Conservation (phyloP, 2,329 filamentous ascomycete genomes). For the Cladosporium phlei region DNA sequence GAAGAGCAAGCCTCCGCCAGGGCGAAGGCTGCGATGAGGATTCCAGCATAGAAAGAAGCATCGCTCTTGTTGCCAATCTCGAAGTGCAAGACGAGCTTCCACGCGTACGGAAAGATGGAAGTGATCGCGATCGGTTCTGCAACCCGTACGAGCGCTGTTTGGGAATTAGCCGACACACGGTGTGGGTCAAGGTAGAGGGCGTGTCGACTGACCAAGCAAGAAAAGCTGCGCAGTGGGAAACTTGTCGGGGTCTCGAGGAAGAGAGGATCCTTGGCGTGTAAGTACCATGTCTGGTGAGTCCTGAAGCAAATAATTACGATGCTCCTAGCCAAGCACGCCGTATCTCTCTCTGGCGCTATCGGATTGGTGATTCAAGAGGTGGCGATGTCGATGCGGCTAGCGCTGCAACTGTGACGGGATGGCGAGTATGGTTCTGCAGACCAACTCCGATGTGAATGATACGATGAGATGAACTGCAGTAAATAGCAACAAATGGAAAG, state of each 20-base stretch:
- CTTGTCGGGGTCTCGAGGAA: constrained; percentile 59
- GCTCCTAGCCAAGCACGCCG: constrained; percentile 13
- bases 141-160: constrained; percentile 78
- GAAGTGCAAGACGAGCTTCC: constrained; percentile 74
- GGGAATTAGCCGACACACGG: neutral
- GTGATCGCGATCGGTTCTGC: constrained; percentile 90
- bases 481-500: neutral
- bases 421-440: neutral
- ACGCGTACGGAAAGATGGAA: constrained; percentile 89
- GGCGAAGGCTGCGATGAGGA: constrained; percentile 82
- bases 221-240: constrained; percentile 82
- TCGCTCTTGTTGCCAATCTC: constrained; percentile 65
- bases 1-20: constrained; percentile 64
- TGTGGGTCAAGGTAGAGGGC: neutral
- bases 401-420: neutral
- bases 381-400: neutral
- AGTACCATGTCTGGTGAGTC: constrained; percentile 47
- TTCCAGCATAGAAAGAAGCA: constrained; percentile 82
- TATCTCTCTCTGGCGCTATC: neutral
- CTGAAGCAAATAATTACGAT: constrained; percentile 21
- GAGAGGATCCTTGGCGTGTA: constrained; percentile 49
- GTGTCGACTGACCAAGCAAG: constrained; percentile 63
- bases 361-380: neutral
- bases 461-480: neutral
- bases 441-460: neutral